Evolutionary conservation across 176 grass and related monocot genomes (phyloP).

Genomic region (Oryza meyeriana): DNA sequence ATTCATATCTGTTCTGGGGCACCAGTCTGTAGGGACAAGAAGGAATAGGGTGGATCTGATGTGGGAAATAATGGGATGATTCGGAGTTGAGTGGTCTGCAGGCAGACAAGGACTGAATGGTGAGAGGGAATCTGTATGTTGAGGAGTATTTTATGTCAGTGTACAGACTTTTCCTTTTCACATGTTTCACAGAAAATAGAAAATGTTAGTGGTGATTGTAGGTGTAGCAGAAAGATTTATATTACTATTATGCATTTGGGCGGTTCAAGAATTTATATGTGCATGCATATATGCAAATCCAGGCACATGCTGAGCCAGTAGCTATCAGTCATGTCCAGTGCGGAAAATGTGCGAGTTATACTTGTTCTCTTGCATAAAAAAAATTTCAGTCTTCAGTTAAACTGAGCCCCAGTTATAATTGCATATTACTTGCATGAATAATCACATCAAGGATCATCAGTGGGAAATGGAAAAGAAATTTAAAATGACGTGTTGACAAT

Average conservation of each 20-base stretch:
- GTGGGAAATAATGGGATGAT: not conserved
- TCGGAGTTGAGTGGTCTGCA: not conserved
- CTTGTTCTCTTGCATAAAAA: not conserved
- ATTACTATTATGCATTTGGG: conserved; percentile 4
- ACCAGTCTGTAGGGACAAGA: not conserved
- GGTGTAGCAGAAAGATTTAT: not conserved
- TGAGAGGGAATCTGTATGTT: not conserved
- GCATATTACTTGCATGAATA: not conserved
- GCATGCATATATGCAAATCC: not conserved
- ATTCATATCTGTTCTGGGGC: not conserved
- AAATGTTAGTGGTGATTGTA: not conserved
- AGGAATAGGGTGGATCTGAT: not conserved
- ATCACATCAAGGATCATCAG: not conserved
- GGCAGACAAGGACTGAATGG: not conserved
- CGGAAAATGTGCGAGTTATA: not conserved
- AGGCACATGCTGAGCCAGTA: not conserved
- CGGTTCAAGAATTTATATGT: not conserved
- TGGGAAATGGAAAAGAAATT: not conserved
- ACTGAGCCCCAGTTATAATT: not conserved
- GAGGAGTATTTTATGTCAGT: not conserved
- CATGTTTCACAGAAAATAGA: not conserved
- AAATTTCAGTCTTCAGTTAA: not conserved
- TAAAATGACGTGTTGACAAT: not conserved
- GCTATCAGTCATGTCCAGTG: not conserved
- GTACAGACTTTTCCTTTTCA: not conserved